Conservation (phyloP, 2,329 filamentous ascomycete species). For the Claviceps paspali region DNA sequence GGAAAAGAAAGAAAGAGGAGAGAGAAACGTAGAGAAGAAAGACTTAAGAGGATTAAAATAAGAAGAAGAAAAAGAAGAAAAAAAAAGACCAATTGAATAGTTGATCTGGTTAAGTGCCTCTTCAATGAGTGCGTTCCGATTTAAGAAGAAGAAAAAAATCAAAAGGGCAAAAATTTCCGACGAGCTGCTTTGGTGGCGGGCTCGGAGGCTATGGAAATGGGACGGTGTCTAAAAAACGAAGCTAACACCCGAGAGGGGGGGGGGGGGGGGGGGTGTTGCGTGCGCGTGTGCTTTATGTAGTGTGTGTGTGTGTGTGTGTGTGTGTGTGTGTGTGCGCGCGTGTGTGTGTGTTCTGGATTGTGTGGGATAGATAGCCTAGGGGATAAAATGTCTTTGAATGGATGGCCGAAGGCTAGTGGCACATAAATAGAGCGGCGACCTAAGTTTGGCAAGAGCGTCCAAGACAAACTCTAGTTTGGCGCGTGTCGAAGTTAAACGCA, state of each 20-base stretch:
- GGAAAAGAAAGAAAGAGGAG: neutral
- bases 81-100: neutral
- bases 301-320: neutral
- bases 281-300: too few species aligned
- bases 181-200: neutral
- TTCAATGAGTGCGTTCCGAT: too few species aligned
- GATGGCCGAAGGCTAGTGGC: neutral
- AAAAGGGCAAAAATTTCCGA: neutral
- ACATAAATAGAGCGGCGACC: neutral
- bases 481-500: constrained; percentile 5
- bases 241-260: too few species aligned
- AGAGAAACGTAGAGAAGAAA: too few species aligned
- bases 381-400: too few species aligned
- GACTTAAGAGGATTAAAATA: neutral
- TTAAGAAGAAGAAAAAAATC: neutral
- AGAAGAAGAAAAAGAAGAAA: neutral
- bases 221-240: neutral
- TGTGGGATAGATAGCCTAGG: too few species aligned
- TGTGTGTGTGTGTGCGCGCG: neutral
- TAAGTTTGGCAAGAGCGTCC: constrained; percentile 1
- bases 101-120: too few species aligned
- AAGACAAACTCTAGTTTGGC: constrained; percentile 2
- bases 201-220: neutral
- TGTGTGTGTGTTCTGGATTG: neutral
- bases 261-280: too few species aligned